These are phyloP conservation scores for Kokia cookei DNA, from an alignment of 441 rosid species.

Conservation along the genomic window DNA sequence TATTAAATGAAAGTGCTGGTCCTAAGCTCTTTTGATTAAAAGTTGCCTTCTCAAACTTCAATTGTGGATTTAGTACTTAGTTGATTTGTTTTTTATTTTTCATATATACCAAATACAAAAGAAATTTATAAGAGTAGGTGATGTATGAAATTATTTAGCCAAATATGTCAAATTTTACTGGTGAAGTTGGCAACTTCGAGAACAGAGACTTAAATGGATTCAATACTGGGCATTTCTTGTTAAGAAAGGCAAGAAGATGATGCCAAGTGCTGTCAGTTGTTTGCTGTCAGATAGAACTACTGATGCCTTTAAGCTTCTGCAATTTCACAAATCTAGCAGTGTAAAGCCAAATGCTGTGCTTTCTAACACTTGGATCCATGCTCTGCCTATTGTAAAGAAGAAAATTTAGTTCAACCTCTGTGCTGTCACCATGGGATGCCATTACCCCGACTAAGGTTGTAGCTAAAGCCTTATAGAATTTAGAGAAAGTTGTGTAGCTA, in stretches of 20 bases:
- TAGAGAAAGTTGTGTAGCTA: conserved; percentile 52
- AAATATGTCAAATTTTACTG: too few relatives aligned
- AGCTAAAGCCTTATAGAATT: conserved; percentile 53
- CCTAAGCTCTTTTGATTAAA: too few relatives aligned
- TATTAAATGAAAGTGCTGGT: neutral
- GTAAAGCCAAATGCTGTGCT: conserved; percentile 52
- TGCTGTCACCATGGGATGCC: conserved; percentile 47
- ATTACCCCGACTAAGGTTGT: conserved; percentile 65
- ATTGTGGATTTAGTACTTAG: too few relatives aligned
- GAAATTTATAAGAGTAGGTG: too few relatives aligned
- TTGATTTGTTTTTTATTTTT: too few relatives aligned
- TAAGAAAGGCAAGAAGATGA: conserved; percentile 71
- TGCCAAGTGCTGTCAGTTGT: conserved; percentile 68
- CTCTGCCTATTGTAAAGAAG: conserved; percentile 60
- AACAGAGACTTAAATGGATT: neutral
- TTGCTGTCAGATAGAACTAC: conserved; percentile 76
- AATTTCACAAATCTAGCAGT: conserved; percentile 46
- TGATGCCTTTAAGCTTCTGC: conserved; percentile 82
- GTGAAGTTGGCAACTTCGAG: too few relatives aligned
- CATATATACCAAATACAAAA: too few relatives aligned
- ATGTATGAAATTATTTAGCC: too few relatives aligned
- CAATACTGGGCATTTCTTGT: conserved; percentile 75
- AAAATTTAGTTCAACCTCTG: conserved; percentile 64
- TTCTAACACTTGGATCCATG: conserved; percentile 67
- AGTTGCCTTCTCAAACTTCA: too few relatives aligned